phyloP scores from a whole-genome alignment of 306 rosid genomes.

The Ochetophila trinervis region DNA sequence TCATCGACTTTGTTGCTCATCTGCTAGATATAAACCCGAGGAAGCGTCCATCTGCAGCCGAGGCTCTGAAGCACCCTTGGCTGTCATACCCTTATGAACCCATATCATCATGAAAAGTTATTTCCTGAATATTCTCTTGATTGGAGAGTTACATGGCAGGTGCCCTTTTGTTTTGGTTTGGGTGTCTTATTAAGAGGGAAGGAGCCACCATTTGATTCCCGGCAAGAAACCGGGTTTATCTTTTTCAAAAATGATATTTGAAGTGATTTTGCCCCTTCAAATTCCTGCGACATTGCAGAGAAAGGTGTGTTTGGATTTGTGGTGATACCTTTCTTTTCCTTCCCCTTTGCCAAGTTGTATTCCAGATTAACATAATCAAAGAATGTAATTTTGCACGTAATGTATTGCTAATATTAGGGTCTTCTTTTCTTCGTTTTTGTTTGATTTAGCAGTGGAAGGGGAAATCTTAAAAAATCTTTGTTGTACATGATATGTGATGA shows the following conservation, averaged over 20 bases:
- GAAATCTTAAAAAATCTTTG: constrained; percentile 36
- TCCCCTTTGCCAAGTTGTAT: constrained; percentile 40
- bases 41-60: constrained; percentile 92
- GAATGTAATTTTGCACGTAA: constrained; percentile 54
- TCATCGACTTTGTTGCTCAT: constrained; percentile 81
- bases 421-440: constrained; percentile 35
- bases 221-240: constrained; percentile 26
- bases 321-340: constrained; percentile 38
- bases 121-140: constrained; percentile 16
- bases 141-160: constrained; percentile 11
- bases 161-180: constrained; percentile 34
- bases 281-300: constrained; percentile 40
- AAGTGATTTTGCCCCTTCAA: constrained; percentile 43
- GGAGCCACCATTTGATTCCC: constrained; percentile 34
- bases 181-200: constrained; percentile 25
- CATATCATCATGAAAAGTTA: constrained; percentile 64
- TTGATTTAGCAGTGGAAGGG: constrained; percentile 41
- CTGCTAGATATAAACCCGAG: constrained; percentile 88
- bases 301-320: constrained; percentile 49
- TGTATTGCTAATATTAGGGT: constrained; percentile 45
- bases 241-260: constrained; percentile 39
- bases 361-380: constrained; percentile 41
- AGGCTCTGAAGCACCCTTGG: constrained; percentile 98
- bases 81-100: constrained; percentile 95
- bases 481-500: constrained; percentile 76